Base-by-base conservation (phyloP, 1,284 basidiomycete species). In the Austroboletus novae-zelandiae region DNA sequence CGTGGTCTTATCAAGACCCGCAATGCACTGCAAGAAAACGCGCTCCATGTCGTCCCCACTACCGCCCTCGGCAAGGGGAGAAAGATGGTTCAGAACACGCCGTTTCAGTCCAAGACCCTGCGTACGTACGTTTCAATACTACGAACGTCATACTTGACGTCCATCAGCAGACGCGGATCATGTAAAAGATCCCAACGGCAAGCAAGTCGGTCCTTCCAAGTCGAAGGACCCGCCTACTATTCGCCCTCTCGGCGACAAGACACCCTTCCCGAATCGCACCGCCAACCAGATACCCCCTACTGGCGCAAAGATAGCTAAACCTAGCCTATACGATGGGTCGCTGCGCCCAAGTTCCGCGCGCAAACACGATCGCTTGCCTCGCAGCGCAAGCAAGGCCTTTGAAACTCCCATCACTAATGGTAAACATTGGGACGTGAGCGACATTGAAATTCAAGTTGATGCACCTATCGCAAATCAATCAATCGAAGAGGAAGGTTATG, bases 401-500 rank as follows among this genome's bases (percentile, higher is more conserved):
- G 74, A 85, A 62, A 90, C 89, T 1, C 88, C 88, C 2, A 55
- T 75, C 40, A 83, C 81, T n/a, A 73, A 72, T 11, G 85, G 84
- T 10, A 77, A 81, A 51, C 80, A 84, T 54, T 90, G 87, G 87
- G 86, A 91, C 59, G 76, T 86, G 35, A 83, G 80, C 57, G 86
- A 87, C 45, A 72, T 74, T 2, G 80, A 79, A 45, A 72, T 85
- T n/a, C 72, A 73, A 36, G 49, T 68, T 29, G 54, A 57, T 34
- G 59, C 62, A 4, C 59, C 68, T 31, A 55, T 62, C 8, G 62
- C 62, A 20, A 72, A 70, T 43, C 70, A 76, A 47, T 57, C 61
- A 1, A 62, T 68, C 2, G 72, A 75, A 52, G 71, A 60, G 25
- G 68, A 67, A 40, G 81, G 81, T 53, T 73, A 74, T 47, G 84